Base-by-base conservation (phyloP, 2,329 filamentous ascomycete genomes). In the Dactylonectria estremocensis region DNA sequence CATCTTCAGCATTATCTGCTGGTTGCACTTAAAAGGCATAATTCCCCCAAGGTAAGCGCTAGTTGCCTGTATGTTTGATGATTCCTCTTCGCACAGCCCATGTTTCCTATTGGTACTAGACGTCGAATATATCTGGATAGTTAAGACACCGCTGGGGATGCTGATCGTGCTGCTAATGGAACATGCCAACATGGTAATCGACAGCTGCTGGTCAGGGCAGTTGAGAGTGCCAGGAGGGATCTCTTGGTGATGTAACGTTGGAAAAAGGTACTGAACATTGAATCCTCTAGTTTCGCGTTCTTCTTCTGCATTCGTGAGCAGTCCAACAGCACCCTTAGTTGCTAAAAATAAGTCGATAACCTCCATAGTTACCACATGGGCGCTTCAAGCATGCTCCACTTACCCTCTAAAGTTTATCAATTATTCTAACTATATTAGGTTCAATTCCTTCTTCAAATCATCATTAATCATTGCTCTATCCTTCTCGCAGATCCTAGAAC, bases 1-100 rank as follows among this genome's bases (percentile, higher is more conserved):
- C 11, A 68, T 78, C 10, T 86, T 86, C 46, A 80, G 78, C 7
- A 67, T 84, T 28, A 78, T 85, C 35, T 77, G 74, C 24, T 72
- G 70, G 3, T 31, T 77, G 65, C 72, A 77, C 63, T 58, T 77
- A n/a, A 50, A 72, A 16, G 63, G 57, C 16, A 40, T 69, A 37
- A 76, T 77, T 53, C 72, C 74, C 20, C 73, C 76, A 3, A 75
- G 74, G 75, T 77, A 3, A 61, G 74, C 52, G 14, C 3, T 33
- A 7, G 1, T 16, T 14, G 16, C n/a, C 24, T 28, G 24, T 28
- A 7, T 28, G 24, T 28, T 4, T 5, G 24, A 28, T 7, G 24
- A 28, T 28, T 28, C 24, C 24, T 28, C 24, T 7, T 28, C 24
- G 24, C 24, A 28, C 24, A 28, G 24, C 24, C 24, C 24, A 28